Percentiles rank a stretch among this genome's conserved stretches.
These are phyloP conservation scores for Sonneratia alba DNA, from an alignment of 345 rosid species.

Conservation along the genomic window DNA sequence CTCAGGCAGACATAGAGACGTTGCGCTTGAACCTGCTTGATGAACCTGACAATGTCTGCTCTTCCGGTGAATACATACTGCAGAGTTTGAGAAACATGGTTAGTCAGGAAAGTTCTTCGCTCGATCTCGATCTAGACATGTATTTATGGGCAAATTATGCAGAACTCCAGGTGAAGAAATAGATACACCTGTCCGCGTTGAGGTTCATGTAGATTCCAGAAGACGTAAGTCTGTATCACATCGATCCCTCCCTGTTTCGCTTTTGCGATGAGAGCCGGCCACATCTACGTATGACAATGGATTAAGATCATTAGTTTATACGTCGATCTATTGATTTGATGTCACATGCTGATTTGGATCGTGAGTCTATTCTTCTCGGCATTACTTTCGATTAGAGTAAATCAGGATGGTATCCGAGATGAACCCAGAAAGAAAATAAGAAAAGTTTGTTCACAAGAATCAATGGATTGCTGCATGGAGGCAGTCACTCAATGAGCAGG, in stretches of 20 bases:
- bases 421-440: no score
- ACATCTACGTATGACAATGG: constrained; percentile 31
- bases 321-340: no score
- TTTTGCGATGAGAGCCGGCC: constrained; percentile 51
- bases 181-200: constrained; percentile 35
- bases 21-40: constrained; percentile 52
- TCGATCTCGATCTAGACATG: neutral
- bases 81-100: neutral
- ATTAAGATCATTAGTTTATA: neutral
- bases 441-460: no score
- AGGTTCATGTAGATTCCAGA: constrained; percentile 62
- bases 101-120: neutral
- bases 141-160: neutral
- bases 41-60: constrained; percentile 52
- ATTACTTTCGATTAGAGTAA: no score
- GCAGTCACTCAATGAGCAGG: no score
- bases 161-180: neutral
- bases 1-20: constrained; percentile 66
- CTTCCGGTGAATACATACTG: constrained; percentile 78
- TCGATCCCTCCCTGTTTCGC: constrained; percentile 57
- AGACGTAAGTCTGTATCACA: constrained; percentile 47
- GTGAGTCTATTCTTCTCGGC: no score
- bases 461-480: no score
- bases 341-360: neutral
- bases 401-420: no score